Percentiles rank a stretch among this genome's conserved stretches.
phyloP scores from a whole-genome alignment of 257 asterid species.

The Scutellaria galericulata region DNA sequence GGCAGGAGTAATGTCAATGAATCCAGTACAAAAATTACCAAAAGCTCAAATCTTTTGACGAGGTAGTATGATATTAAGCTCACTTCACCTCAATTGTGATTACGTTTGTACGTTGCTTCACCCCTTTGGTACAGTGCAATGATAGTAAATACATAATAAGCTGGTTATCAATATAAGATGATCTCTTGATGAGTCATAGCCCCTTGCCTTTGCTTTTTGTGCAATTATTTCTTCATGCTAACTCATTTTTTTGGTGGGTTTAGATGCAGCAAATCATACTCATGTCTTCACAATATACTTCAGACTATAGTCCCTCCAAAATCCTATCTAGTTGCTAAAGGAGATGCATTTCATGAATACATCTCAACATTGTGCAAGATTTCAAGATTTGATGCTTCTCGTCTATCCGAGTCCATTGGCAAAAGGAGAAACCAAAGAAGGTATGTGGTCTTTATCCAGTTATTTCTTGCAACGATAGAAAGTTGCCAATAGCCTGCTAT shows the following conservation, averaged over 20 bases:
- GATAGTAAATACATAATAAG: background rate
- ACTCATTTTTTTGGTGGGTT: slow-evolving; percentile 27
- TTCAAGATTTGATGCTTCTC: slow-evolving; percentile 72
- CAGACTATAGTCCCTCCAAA: slow-evolving; percentile 63
- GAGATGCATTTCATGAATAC: slow-evolving; percentile 78
- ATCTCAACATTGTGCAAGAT: slow-evolving; percentile 78
- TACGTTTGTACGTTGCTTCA: slow-evolving; percentile 9
- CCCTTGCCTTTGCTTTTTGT: background rate
- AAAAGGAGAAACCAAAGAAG: slow-evolving; percentile 57
- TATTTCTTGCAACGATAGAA: slow-evolving; percentile 24
- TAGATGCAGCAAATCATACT: slow-evolving; percentile 52
- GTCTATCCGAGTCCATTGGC: slow-evolving; percentile 48
- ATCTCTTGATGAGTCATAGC: background rate
- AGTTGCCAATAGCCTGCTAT: background rate
- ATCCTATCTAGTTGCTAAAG: slow-evolving; percentile 65
- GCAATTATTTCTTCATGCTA: slow-evolving; percentile 5
- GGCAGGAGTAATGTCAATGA: slow-evolving; percentile 33
- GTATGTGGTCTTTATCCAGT: slow-evolving; percentile 42
- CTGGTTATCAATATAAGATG: background rate
- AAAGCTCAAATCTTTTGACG: slow-evolving; percentile 37
- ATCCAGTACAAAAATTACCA: slow-evolving; percentile 36
- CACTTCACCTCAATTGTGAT: background rate
- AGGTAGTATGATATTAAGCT: slow-evolving; percentile 67
- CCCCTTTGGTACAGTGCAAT: background rate
- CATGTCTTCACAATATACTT: slow-evolving; percentile 47